Evolutionary conservation across 78 protist genomes (phyloP), one percentile per base, ranked within the genome.

Genomic region (Protostelium mycophagum): DNA sequence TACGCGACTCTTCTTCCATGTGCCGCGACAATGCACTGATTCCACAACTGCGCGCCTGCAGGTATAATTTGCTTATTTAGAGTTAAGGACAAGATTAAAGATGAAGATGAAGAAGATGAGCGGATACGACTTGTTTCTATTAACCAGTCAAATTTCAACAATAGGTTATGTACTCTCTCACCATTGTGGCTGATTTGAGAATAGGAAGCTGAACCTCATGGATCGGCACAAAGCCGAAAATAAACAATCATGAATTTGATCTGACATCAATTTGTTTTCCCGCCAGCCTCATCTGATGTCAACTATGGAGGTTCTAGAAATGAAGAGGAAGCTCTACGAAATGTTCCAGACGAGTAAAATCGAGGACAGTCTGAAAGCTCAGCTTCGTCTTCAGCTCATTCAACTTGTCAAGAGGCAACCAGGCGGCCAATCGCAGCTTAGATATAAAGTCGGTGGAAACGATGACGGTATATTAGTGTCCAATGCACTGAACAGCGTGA

Each of bases 1-100:
- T 83, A 83, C 85, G 85, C 85, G 85, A 83, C 5, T 31, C 85
- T 83, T 28, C 85, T 28, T 31, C 85, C 37, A 1, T 83, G 85
- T 5, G 73, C 73, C 5, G 73, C 73, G 5, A 51, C 73, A 16
- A 51, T 51, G 73, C 73, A 51, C 31, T 16, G 73, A 16, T 51
- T 5, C 73, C 73, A 51, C 73, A 51, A 25, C 73, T 51, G 73
- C 5, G 73, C 73, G 16, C 73, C 73, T 51, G 73, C 73, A 51
- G 73, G 73, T 25, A 51, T 51, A 51, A 51, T 51, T 16, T 51
- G 73, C 73, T 51, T 5, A 25, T 25, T 51, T 16, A 51, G 5
- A 16, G 16, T 51, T 16, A 51, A 51, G 73, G 73, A 51, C 73
- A 51, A 51, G 31, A 51, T 16, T 25, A 51, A 25, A 25, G 73